Evolutionary conservation across 805 yeast genomes (phyloP).

Genomic region (Kuraishia capsulata): DNA sequence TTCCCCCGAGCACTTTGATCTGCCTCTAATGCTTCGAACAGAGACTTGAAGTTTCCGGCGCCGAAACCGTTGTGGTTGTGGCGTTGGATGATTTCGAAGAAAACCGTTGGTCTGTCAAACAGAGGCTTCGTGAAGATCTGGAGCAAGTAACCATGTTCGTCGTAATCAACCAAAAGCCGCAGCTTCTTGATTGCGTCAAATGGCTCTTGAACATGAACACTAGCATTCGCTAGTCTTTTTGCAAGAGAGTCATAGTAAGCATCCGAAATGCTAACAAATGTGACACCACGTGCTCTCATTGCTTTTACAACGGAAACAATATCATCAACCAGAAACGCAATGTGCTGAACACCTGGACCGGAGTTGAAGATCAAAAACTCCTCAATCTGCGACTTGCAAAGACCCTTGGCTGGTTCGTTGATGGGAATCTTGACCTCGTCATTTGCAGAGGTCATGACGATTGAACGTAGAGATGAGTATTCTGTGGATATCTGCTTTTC

Average conservation of each 20-base stretch:
- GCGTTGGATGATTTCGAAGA: slow-evolving; percentile 75
- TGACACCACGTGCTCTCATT: slow-evolving; percentile 55
- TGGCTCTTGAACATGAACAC: slow-evolving; percentile 35
- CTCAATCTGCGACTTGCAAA: slow-evolving; percentile 66
- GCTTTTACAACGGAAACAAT: slow-evolving; percentile 47
- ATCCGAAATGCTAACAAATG: slow-evolving; percentile 54
- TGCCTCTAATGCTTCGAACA: slow-evolving; percentile 73
- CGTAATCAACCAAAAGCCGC: slow-evolving; percentile 68
- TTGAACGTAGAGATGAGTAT: slow-evolving; percentile 59
- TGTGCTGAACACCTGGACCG: slow-evolving; percentile 83
- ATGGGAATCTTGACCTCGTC: slow-evolving; percentile 71
- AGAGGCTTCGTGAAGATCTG: slow-evolving; percentile 76
- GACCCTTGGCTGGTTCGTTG: slow-evolving; percentile 73
- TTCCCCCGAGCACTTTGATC: slow-evolving; percentile 71
- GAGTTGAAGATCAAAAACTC: slow-evolving; percentile 67
- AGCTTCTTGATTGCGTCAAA: slow-evolving; percentile 42
- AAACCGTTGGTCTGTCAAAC: slow-evolving; percentile 72
- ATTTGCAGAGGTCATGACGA: slow-evolving; percentile 66
- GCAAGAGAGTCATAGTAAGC: slow-evolving; percentile 46
- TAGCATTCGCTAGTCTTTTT: slow-evolving; percentile 33
- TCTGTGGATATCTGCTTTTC: slow-evolving; percentile 67
- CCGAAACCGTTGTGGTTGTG: slow-evolving; percentile 80
- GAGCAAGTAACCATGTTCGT: slow-evolving; percentile 64
- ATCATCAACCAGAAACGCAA: slow-evolving; percentile 59
- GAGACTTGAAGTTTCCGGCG: slow-evolving; percentile 77